Evolutionary conservation across 768 basidiomycete genomes (phyloP).

Genomic region (Phylloporus scabripes): DNA sequence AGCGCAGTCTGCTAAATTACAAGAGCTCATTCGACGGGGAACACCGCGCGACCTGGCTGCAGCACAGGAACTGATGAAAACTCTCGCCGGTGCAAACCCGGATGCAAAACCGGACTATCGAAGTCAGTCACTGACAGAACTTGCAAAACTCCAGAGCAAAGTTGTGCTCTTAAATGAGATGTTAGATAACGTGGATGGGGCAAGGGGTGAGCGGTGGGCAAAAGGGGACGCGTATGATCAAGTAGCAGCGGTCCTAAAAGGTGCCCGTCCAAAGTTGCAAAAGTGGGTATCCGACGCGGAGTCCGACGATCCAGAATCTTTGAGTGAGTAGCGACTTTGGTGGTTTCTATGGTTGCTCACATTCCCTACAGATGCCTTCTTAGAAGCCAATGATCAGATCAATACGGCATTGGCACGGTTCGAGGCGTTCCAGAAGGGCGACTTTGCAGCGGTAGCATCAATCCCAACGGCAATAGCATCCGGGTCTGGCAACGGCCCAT

Average conservation of each 20-base stretch:
- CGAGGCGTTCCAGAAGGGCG: conserved; percentile 90
- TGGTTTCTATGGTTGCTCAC: background rate
- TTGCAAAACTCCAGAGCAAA: conserved; percentile 92
- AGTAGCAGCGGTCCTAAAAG: conserved; percentile 76
- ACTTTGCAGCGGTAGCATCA: conserved; percentile 68
- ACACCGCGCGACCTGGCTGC: conserved; percentile 93
- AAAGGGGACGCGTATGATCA: conserved; percentile 95
- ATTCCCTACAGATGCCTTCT: conserved; percentile 66
- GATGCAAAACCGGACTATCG: conserved; percentile 94
- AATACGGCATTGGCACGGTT: conserved; percentile 88
- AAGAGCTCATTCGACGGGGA: conserved; percentile 93
- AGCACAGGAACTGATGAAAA: conserved; percentile 97
- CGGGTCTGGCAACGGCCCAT: conserved; percentile 29
- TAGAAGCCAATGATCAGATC: conserved; percentile 97
- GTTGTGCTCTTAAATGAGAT: conserved; percentile 95
- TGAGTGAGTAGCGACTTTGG: conserved; percentile 48
- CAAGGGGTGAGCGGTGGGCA: conserved; percentile 71
- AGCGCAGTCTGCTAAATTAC: conserved; percentile 96
- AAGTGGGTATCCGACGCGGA: conserved; percentile 97
- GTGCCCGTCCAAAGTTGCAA: conserved; percentile 90
- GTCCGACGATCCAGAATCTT: conserved; percentile 80
- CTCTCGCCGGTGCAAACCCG: conserved; percentile 90
- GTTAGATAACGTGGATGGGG: conserved; percentile 82
- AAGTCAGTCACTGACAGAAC: conserved; percentile 79
- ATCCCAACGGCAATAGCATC: conserved; percentile 56